Base-by-base conservation (phyloP, 2,329 filamentous ascomycete species). In the Gnomoniopsis smithogilvyi region DNA sequence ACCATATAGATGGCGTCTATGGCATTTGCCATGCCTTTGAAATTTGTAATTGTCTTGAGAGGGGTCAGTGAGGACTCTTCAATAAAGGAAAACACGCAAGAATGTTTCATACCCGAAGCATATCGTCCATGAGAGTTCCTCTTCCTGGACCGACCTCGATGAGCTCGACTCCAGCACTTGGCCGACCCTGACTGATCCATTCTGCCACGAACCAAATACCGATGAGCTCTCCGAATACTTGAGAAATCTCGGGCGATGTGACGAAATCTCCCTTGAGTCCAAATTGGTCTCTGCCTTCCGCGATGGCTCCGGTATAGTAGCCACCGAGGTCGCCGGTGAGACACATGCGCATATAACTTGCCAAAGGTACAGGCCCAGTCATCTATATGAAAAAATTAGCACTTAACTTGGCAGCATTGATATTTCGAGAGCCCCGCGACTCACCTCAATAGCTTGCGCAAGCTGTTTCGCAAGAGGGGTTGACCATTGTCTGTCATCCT, bases 321-420 rank as follows among this genome's bases (percentile, higher is more conserved):
- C 95, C 95, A 60, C 92, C 92, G 43, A 92, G 77, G 62, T 95
- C 91, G 12, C 91, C 90, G 1, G 95, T 99, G 64, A 99, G 84
- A 72, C 94, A 97, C 88, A 98, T 96, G 71, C 95, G 93, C 95
- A 99, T 99, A 73, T 93, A 99, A 54, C 92, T 89, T 6, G 95
- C 93, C 62, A 99, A 84, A 1, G 95, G 91, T 30, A 98, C 87
- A 3, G 95, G 94, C 0, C 95, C 95, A 12, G 95, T 98, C 45
- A 89, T 75, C 77, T 80, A 46, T 6, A 11, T 8, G 7, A 15
- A 52, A 15, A 52, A 12, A 62, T 6, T n/a, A 19, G 2, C 21
- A 3, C 21, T 19, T 12, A 1, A n/a, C 30, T 14, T 33, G 26
- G 15, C 26, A n/a, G 50, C n/a, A 26, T n/a, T 45, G 4, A 6